Evolutionary conservation across 257 asterid species (phyloP), one percentile per base, ranked within the genome.

Genomic region (Petrea volubilis): DNA sequence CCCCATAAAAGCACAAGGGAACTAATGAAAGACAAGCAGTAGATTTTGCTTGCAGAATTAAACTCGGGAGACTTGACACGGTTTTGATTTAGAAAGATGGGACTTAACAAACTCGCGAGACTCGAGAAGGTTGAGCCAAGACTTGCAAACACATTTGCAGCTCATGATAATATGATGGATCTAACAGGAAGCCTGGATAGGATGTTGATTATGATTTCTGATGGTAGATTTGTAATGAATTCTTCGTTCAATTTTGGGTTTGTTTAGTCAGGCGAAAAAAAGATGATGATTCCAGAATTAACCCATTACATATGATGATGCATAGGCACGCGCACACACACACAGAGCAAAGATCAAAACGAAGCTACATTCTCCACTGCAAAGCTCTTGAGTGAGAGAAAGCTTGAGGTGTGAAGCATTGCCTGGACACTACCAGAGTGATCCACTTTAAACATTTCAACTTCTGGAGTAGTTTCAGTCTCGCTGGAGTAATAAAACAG

Each of bases 141-240:
- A 2, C 63, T 73, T 79, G 80, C 84, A 77, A 14, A 81, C 84
- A 28, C 79, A 79, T 38, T 38, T 38, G 1, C 40, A 67, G 31
- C n/a, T n/a, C n/a, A n/a, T n/a, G n/a, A n/a, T n/a, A 23, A 15
- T 7, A 47, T 1, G 33, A 75, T 67, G 31, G 64, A 33, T 33
- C 3, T 33, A 33, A 33, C 7, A 33, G 38, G 38, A 33, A 33
- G 38, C 7, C 7, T 33, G 38, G 38, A 33, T 3, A 33, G 38
- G 7, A 33, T 33, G 38, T 33, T 33, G 38, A 3, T 33, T 3
- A 33, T 33, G 38, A 33, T 33, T 33, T 33, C 38, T 3, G 3
- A 33, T 33, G 38, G 38, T 33, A 33, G 3, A 33, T 33, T 7
- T 33, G 38, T 2, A 33, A 33, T 33, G 38, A 33, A 33, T 7